A percentile compares a stretch with the other conserved stretches of the same genome.
phyloP scores from a whole-genome alignment of 768 basidiomycete genomes.

The Phanerochaete sordida region DNA sequence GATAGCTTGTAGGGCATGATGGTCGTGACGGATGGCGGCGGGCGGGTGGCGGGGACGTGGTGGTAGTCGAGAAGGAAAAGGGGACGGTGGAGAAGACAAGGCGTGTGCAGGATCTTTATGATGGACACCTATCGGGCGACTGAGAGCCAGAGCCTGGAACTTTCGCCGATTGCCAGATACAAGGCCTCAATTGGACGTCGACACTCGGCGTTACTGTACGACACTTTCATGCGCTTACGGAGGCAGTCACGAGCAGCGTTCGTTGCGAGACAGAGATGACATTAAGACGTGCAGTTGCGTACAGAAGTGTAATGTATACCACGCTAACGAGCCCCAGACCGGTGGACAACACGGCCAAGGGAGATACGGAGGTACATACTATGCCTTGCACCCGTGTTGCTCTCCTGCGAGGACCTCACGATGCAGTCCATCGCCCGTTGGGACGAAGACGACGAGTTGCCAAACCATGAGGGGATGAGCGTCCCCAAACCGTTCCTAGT shows the following conservation, averaged over 20 bases:
- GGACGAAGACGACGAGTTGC: constrained; percentile 37
- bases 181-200: background rate
- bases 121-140: constrained; percentile 11
- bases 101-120: constrained; percentile 8
- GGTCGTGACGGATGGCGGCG: background rate
- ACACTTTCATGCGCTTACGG: background rate
- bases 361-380: constrained; percentile 88
- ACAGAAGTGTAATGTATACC: constrained; percentile 67
- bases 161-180: constrained; percentile 14
- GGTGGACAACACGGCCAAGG: constrained; percentile 51
- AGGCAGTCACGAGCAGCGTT: constrained; percentile 3
- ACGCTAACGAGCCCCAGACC: constrained; percentile 78
- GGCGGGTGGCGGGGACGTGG: constrained; percentile 8
- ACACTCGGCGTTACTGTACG: background rate
- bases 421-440: constrained; percentile 38
- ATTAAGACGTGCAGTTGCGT: too few species aligned
- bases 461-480: constrained; percentile 43
- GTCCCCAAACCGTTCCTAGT: background rate
- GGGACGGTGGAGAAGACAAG: background rate
- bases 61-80: constrained; percentile 8
- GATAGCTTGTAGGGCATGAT: constrained; percentile 76
- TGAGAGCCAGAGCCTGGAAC: constrained; percentile 10
- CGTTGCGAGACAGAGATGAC: constrained; percentile 1
- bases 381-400: constrained; percentile 88
- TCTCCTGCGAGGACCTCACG: constrained; percentile 82